Percentiles rank a stretch among this genome's conserved stretches.
Conservation (phyloP, 2,329 filamentous ascomycete genomes). For the Lachnellula occidentalis region DNA sequence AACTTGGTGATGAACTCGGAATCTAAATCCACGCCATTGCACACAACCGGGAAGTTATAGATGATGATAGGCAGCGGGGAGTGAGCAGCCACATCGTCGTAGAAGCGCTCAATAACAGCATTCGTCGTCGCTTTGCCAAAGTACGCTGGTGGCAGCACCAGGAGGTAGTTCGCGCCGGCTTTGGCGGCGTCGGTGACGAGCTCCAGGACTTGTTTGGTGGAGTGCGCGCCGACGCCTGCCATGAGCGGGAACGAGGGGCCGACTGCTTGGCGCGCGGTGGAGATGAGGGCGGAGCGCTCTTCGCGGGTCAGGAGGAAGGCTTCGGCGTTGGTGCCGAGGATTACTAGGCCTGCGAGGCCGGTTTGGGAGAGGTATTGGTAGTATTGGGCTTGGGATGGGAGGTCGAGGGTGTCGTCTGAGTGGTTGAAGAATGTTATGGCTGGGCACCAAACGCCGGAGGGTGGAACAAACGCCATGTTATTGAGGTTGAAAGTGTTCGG, state of each 20-base stretch:
- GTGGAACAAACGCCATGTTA: slow-evolving; percentile 7
- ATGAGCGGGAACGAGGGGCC: slow-evolving; percentile 43
- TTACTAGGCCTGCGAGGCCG: slow-evolving; percentile 41
- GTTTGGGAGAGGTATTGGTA: slow-evolving; percentile 41
- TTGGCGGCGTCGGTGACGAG: slow-evolving; percentile 40
- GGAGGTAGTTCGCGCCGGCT: slow-evolving; percentile 44
- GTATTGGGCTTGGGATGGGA: slow-evolving; percentile 39
- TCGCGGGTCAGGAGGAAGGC: slow-evolving; percentile 44
- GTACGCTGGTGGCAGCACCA: slow-evolving; percentile 45
- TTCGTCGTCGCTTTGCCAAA: slow-evolving; percentile 45
- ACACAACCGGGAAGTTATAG: slow-evolving; percentile 51
- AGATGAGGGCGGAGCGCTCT: slow-evolving; percentile 40
- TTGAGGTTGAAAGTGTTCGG: background rate
- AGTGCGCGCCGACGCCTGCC: slow-evolving; percentile 45
- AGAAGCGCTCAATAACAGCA: slow-evolving; percentile 43
- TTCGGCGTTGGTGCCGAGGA: slow-evolving; percentile 46
- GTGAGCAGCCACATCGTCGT: slow-evolving; percentile 37
- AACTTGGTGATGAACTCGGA: slow-evolving; percentile 45
- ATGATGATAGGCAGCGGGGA: slow-evolving; percentile 42
- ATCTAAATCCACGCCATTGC: slow-evolving; percentile 49
- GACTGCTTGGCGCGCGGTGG: slow-evolving; percentile 39
- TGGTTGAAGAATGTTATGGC: slow-evolving; percentile 46
- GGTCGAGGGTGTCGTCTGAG: slow-evolving; percentile 38
- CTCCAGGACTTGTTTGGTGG: slow-evolving; percentile 44
- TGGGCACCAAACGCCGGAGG: slow-evolving; percentile 40